Percentiles rank a stretch among this genome's conserved stretches.
phyloP scores from a whole-genome alignment of 2,329 filamentous ascomycete species.

The Penicillium sp. region DNA sequence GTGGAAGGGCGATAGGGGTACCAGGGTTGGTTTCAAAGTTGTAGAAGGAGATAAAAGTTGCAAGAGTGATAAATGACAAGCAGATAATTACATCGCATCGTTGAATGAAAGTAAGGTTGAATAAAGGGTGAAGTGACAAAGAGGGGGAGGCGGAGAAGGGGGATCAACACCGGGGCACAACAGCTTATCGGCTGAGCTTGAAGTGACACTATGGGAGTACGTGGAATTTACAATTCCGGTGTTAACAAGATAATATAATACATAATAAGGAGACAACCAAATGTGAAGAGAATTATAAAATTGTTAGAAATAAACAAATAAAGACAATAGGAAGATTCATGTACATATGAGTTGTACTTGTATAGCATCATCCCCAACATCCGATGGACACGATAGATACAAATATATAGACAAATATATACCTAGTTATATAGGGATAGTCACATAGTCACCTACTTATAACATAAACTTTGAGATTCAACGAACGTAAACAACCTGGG shows the following conservation, averaged over 20 bases:
- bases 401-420: not conserved
- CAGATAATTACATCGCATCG: slow-evolving; percentile 32
- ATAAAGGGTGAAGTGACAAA: slow-evolving; percentile 8
- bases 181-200: slow-evolving; percentile 9
- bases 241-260: not conserved
- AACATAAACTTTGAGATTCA: too few species aligned
- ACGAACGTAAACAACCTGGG: too few species aligned
- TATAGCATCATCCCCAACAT: not conserved
- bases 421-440: too few species aligned
- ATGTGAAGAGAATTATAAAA: not conserved
- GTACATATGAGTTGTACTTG: not conserved
- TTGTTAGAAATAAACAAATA: not conserved
- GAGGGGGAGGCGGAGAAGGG: slow-evolving; percentile 18
- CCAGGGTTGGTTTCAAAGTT: not conserved
- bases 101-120: slow-evolving; percentile 5
- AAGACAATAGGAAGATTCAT: too few species aligned
- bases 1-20: not conserved
- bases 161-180: slow-evolving; percentile 16
- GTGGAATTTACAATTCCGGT: not conserved
- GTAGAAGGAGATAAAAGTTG: not conserved
- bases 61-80: slow-evolving; percentile 15
- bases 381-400: not conserved
- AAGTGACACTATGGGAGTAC: not conserved
- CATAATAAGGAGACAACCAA: not conserved
- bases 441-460: too few species aligned